Percentiles rank a stretch among this genome's conserved stretches.
Evolutionary conservation across 108 stramenopile species (phyloP).

Genomic region (Nitzschia sp.): DNA sequence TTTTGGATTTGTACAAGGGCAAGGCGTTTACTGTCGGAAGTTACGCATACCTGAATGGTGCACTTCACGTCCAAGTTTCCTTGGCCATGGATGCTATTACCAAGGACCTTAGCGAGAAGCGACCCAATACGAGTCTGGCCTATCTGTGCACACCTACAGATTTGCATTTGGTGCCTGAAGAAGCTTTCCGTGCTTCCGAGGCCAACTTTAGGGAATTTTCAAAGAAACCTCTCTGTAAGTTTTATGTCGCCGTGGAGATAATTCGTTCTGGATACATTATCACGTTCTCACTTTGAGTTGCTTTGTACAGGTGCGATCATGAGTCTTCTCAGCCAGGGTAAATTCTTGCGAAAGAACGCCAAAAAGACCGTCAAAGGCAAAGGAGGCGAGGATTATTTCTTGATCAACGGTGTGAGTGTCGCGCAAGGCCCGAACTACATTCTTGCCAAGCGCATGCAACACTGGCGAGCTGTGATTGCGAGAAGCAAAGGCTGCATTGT

Average conservation of each 20-base stretch:
- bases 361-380: constrained; percentile 62
- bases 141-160: constrained; percentile 99
- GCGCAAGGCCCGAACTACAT: constrained; percentile 98
- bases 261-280: not conserved
- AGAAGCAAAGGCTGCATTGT: constrained; percentile 89
- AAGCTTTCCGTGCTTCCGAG: constrained; percentile 83
- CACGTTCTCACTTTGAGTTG: too few species aligned
- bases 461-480: constrained; percentile 96
- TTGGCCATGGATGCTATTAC: constrained; percentile 95
- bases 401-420: constrained; percentile 89
- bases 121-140: constrained; percentile 83
- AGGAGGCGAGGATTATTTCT: constrained; percentile 64
- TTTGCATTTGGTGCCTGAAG: constrained; percentile 91
- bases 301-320: constrained; percentile 55
- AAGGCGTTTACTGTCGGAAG: constrained; percentile 89
- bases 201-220: constrained; percentile 69
- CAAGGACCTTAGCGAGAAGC: constrained; percentile 79
- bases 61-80: constrained; percentile 94
- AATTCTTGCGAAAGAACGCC: constrained; percentile 78
- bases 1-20: constrained; percentile 80
- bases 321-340: constrained; percentile 67
- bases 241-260: not conserved
- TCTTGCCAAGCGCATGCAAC: constrained; percentile 97
- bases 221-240: constrained; percentile 69
- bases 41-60: constrained; percentile 97